phyloP scores from a whole-genome alignment of 257 asterid species.

The Penstemon barbatus region DNA sequence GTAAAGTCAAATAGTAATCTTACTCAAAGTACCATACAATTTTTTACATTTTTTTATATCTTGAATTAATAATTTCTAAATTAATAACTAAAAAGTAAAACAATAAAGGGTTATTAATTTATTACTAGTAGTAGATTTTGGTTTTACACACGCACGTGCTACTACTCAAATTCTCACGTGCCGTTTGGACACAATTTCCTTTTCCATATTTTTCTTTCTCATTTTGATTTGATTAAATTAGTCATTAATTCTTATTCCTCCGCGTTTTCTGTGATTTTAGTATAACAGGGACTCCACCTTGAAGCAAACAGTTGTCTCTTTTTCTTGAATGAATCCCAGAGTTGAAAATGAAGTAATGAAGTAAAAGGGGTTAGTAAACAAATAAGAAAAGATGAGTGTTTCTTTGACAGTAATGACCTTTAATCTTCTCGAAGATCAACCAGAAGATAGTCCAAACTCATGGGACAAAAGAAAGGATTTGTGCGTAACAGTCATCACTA shows the following conservation, averaged over 20 bases:
- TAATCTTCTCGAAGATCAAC: constrained; percentile 93
- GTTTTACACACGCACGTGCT: constrained; percentile 25
- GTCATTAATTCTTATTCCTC: neutral
- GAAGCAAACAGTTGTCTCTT: neutral
- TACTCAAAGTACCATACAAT: too few relatives aligned
- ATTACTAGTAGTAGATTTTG: too few relatives aligned
- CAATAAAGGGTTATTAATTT: too few relatives aligned
- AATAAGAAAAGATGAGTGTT: constrained; percentile 69
- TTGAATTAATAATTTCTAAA: too few relatives aligned
- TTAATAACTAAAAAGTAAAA: too few relatives aligned
- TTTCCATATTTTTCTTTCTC: neutral
- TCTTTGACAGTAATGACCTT: constrained; percentile 87
- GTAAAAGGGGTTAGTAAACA: constrained; percentile 12
- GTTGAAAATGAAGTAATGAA: constrained; percentile 3
- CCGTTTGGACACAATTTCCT: constrained; percentile 20
- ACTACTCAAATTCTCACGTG: constrained; percentile 32
- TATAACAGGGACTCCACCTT: constrained; percentile 5
- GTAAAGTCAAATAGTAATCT: too few relatives aligned
- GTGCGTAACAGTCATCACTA: constrained; percentile 81
- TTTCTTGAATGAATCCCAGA: neutral
- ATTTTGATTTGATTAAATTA: constrained; percentile 18
- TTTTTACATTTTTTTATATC: too few relatives aligned
- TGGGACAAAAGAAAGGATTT: constrained; percentile 96
- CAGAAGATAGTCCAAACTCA: constrained; percentile 76
- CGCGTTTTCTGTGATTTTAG: neutral